Base-by-base conservation (phyloP, 2,329 filamentous ascomycete genomes). In the Dactylellina sp. region DNA sequence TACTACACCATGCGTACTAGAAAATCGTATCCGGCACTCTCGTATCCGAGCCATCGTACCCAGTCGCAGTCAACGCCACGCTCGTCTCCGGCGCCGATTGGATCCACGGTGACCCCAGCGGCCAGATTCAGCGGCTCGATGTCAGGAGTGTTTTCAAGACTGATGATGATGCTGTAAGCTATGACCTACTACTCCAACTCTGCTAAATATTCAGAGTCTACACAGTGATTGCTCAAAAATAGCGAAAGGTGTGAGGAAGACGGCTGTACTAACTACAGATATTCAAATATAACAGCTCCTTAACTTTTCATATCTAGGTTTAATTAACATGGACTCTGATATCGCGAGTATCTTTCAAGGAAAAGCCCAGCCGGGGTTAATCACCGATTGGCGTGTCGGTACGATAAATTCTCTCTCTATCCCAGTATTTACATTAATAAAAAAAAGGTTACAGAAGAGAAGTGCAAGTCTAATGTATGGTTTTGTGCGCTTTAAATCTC, bases 1-100 rank as follows among this genome's bases (percentile, higher is more conserved):
- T 11, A 9, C 16, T 40, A 18, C 7, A 22, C n/a, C 18, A 2
- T 7, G 25, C 22, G 18, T 7, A 9, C 1, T 57, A 76, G 75
- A 75, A 76, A 32, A 63, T 76, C 71, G 68, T 77, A 46, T 74
- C 78, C 11, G 80, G 80, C 52, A 80, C 76, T 64, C 77, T 83
- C 46, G 71, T 78, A 42, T 83, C 82, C 22, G 80, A 82, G 46
- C 78, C 80, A 2, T 57, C 63, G 61, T 83, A 83, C 75, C 78
- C 79, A 4, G 79, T 81, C 55, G 63, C 78, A 24, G 70, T 83
- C 49, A 78, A 82, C 57, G 82, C 82, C 35, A 78, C 77, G 24
- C 81, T 83, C 63, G 63, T 80, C 53, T 81, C 82, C 55, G 82
- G 81, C 20, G 79, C 80, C 52, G 82, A 83, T 76, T 83, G 80